Evolutionary conservation across 257 asterid genomes (phyloP).

Genomic region (Nyctanthes arbortristis): DNA sequence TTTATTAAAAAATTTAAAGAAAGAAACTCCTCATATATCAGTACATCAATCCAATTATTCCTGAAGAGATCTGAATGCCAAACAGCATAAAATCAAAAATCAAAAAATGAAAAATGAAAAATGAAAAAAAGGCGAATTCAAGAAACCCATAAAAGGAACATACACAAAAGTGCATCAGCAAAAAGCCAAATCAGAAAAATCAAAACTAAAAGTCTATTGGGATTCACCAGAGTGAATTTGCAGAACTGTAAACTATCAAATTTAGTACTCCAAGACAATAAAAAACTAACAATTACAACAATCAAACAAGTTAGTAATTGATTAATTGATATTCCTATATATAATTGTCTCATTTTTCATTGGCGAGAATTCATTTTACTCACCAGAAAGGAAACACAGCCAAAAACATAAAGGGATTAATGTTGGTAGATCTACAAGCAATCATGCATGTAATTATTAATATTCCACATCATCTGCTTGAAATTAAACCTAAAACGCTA

Average conservation of each 20-base stretch:
- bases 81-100: neutral
- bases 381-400: neutral
- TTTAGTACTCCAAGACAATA: no score
- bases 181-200: neutral
- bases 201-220: neutral
- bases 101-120: neutral
- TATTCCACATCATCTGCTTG: no score
- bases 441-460: neutral
- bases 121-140: neutral
- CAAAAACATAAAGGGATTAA: neutral
- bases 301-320: no score
- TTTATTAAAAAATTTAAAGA: conserved; percentile 29
- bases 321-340: no score
- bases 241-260: no score
- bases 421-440: neutral
- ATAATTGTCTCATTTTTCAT: no score
- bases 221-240: no score
- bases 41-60: no score
- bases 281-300: no score
- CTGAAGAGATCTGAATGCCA: neutral
- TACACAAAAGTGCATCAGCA: neutral
- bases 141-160: neutral
- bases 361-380: no score
- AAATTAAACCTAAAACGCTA: neutral
- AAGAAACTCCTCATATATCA: no score